Conservation (phyloP, 805 yeast genomes). For the Aciculoconidium aculeatum region DNA sequence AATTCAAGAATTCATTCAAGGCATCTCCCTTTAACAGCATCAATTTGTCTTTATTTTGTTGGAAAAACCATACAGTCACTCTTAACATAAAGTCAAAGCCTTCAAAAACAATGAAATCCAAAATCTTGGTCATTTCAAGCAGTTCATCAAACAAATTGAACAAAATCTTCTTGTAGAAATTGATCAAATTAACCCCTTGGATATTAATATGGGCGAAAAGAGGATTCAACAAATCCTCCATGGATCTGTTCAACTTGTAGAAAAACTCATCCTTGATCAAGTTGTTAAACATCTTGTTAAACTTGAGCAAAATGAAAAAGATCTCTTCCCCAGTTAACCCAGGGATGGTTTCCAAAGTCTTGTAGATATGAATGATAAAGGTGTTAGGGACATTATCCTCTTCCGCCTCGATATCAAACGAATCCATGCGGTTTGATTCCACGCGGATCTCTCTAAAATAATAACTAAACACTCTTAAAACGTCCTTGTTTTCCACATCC, state of each 20-base stretch:
- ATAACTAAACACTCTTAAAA: slow-evolving; percentile 26
- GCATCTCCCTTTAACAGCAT: slow-evolving; percentile 19
- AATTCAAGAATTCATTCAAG: slow-evolving; percentile 15
- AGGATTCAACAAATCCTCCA: slow-evolving; percentile 27
- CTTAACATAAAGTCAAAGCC: slow-evolving; percentile 33
- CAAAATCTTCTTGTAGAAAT: slow-evolving; percentile 15
- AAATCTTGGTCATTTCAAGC: slow-evolving; percentile 10
- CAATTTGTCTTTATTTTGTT: slow-evolving; percentile 12
- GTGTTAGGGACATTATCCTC: slow-evolving; percentile 13
- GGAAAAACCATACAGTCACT: slow-evolving; percentile 20
- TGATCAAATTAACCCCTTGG: slow-evolving; percentile 29
- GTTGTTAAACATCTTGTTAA: slow-evolving; percentile 20
- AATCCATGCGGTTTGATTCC: slow-evolving; percentile 10
- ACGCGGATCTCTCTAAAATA: slow-evolving; percentile 20
- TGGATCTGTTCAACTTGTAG: slow-evolving; percentile 30
- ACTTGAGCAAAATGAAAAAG: slow-evolving; percentile 29
- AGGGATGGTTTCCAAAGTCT: slow-evolving; percentile 14
- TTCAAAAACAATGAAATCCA: slow-evolving; percentile 35
- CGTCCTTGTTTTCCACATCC: slow-evolving; percentile 16
- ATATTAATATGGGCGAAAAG: slow-evolving; percentile 27
- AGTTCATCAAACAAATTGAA: slow-evolving; percentile 14
- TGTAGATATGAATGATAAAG: slow-evolving; percentile 18
- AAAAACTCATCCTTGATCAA: slow-evolving; percentile 28
- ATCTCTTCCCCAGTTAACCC: slow-evolving; percentile 20
- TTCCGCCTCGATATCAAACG: slow-evolving; percentile 7